A percentile compares a stretch with the other conserved stretches of the same genome.
Conservation (phyloP, 2,329 filamentous ascomycete genomes). For the Teratosphaeria epicoccoides region DNA sequence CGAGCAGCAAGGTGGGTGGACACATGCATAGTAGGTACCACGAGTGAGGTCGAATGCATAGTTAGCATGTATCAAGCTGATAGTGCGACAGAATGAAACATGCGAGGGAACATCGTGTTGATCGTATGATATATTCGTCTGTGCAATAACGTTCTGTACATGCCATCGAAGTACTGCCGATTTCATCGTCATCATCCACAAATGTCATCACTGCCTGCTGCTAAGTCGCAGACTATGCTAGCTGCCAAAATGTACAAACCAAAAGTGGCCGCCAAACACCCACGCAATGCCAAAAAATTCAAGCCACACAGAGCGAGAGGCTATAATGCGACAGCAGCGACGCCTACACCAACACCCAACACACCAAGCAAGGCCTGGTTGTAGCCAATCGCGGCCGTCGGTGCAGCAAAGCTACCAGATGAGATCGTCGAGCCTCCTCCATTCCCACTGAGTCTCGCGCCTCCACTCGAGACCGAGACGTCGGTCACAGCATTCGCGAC, state of each 20-base stretch:
- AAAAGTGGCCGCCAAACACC: background rate
- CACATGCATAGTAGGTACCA: too few species aligned
- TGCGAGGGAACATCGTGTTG: too few species aligned
- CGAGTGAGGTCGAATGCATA: too few species aligned
- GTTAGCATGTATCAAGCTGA: background rate
- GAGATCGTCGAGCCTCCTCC: constrained; percentile 8
- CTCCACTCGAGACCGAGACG: constrained; percentile 33
- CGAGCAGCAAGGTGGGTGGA: too few species aligned
- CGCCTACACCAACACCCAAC: constrained; percentile 13
- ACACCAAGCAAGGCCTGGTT: constrained; percentile 19
- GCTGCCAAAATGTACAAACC: background rate
- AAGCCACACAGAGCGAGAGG: background rate
- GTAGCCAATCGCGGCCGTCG: constrained; percentile 18
- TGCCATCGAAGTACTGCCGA: background rate
- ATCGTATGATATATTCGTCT: background rate
- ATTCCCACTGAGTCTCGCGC: constrained; percentile 29
- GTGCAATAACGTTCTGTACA: background rate
- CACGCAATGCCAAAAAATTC: background rate
- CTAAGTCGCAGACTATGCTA: background rate
- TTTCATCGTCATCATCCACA: background rate
- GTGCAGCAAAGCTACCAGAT: constrained; percentile 7
- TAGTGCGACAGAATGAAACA: background rate
- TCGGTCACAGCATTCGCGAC: constrained; percentile 42
- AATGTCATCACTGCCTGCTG: background rate
- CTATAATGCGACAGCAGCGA: constrained; percentile 16